Conservation (phyloP, 495 filamentous ascomycete genomes). For the Corynascus novoguineensis region DNA sequence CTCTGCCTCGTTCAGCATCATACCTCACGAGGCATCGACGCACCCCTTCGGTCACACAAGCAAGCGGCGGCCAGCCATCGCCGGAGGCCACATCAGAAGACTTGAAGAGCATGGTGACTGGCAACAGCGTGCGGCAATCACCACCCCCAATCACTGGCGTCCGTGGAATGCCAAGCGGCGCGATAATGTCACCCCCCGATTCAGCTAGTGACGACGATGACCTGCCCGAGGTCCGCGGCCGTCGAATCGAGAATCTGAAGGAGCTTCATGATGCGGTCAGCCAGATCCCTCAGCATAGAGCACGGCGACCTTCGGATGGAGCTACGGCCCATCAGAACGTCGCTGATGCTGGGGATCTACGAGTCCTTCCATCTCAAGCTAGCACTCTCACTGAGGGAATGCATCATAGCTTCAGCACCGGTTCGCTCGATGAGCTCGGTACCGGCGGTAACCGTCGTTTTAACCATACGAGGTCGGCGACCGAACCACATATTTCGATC, state of each 20-base stretch:
- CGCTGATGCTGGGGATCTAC: conserved; percentile 29
- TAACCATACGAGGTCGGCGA: conserved; percentile 77
- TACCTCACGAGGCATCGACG: conserved; percentile 60
- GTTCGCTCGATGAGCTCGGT: conserved; percentile 32
- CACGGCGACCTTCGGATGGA: conserved; percentile 53
- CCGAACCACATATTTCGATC: conserved; percentile 60
- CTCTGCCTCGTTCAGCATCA: conserved; percentile 66
- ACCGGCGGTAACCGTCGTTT: conserved; percentile 38
- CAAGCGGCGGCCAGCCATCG: conserved; percentile 33
- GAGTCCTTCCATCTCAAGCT: conserved; percentile 31
- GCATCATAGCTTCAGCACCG: conserved; percentile 33
- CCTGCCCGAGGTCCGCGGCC: conserved; percentile 38
- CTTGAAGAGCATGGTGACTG: conserved; percentile 44
- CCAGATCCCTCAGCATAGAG: conserved; percentile 64
- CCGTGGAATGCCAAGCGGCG: conserved; percentile 64
- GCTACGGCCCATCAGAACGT: conserved; percentile 16
- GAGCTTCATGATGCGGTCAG: conserved; percentile 80
- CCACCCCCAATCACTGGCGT: conserved; percentile 68
- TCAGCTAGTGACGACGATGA: conserved; percentile 86
- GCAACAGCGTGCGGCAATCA: conserved; percentile 64
- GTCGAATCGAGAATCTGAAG: conserved; percentile 59
- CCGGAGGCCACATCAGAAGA: conserved; percentile 45
- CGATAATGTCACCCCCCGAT: conserved; percentile 82
- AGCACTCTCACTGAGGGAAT: conserved; percentile 32
- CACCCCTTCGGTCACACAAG: conserved; percentile 40